These are phyloP conservation scores for Allium cepa DNA, from an alignment of 106 monocot species.

Conservation along the genomic window DNA sequence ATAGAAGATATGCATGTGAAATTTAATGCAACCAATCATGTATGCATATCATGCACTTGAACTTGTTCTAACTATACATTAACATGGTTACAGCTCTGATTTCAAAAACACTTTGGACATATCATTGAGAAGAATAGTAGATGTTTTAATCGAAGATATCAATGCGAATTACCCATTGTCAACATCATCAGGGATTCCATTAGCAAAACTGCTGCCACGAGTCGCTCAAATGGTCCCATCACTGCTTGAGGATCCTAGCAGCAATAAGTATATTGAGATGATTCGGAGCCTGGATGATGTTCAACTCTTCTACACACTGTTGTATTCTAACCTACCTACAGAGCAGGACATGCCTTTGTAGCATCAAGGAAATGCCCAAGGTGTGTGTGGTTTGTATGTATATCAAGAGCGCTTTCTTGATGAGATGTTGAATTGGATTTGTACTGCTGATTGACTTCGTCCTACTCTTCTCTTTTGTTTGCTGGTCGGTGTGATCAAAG, in stretches of 20 bases:
- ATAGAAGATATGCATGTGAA: too few relatives aligned
- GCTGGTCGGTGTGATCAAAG: too few relatives aligned
- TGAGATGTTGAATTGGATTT: too few relatives aligned
- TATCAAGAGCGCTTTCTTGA: too few relatives aligned
- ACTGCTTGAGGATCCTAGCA: conserved; percentile 67
- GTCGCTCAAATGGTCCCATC: conserved; percentile 30
- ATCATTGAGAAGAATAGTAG: conserved; percentile 54
- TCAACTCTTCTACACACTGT: conserved; percentile 68
- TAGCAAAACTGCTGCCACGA: conserved; percentile 67
- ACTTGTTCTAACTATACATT: too few relatives aligned
- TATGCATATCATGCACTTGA: too few relatives aligned
- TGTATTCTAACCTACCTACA: conserved; percentile 58
- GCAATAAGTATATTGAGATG: conserved; percentile 59
- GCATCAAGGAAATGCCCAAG: too few relatives aligned
- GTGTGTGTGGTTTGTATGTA: too few relatives aligned
- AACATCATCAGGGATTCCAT: conserved; percentile 28
- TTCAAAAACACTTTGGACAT: conserved; percentile 51
- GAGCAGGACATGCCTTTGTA: not conserved
- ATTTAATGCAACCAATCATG: too few relatives aligned
- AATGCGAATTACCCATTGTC: conserved; percentile 5
- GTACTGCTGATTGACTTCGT: too few relatives aligned
- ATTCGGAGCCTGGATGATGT: conserved; percentile 61
- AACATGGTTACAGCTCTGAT: conserved; percentile 46
- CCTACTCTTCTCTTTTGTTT: too few relatives aligned
- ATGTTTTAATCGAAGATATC: conserved; percentile 50